Base-by-base conservation (phyloP, 176 grass and related monocot genomes). In the Guadua angustifolia region DNA sequence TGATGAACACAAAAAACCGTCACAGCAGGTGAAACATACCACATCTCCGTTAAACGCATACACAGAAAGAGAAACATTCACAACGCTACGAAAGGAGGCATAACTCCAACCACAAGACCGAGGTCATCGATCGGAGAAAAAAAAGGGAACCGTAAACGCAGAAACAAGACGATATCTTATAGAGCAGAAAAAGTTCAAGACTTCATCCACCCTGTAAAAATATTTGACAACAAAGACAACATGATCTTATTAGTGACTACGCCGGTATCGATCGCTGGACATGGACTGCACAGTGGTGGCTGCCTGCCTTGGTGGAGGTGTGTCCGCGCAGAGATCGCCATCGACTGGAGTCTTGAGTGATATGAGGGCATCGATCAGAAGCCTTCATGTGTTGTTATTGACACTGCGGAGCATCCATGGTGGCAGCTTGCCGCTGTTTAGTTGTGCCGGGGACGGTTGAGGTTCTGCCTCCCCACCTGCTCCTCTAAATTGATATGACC, bases 341-440 rank as follows among this genome's bases (percentile, higher is more conserved):
- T 79, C 5, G 5, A 60, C 49, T 73, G 62, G 60, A 69, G 43
- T 45, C 49, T 73, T 53, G 60, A 69, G 43, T 45, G 2, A 40
- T 42, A 32, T 73, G 9, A 79, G n/a, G 24, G 35, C 22, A 15
- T 50, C 44, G 44, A 58, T 39, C 32, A 44, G 49, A 58, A 61
- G 40, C 44, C 42, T 46, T 87, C 84, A 79, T 76, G 53, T 17
- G 26, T 75, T 88, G 39, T 73, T 73, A 15, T 56, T 44, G 11
- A 69, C 61, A 73, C 17, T 69, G 52, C 53, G 35, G 74, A 88
- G 85, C 91, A 93, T 93, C 88, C 91, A 90, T 58, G 78, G 73
- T 57, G 82, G 91, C 47, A 93, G 61, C 16, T 76, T 90, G 66
- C 85, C 46, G 2, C 21, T 88, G 43, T 78, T 82, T 74, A 35